Evolutionary conservation across 306 rosid species (phyloP), one percentile per base, ranked within the genome.

Genomic region (Cicer pinnatifidum): DNA sequence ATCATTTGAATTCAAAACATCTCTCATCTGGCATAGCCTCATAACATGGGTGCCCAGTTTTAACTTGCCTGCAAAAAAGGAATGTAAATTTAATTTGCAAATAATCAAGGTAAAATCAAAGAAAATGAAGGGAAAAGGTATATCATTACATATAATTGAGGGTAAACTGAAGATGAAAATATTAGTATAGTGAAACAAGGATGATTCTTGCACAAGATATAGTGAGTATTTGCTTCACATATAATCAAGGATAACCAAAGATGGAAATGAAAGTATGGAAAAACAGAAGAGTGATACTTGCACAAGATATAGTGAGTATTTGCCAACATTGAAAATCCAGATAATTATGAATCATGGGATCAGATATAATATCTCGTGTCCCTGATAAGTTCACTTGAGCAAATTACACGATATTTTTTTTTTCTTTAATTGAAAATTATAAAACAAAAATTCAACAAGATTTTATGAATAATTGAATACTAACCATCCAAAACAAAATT

Each of bases 21-120:
- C 83, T 75, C 87, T 87, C 81, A 84, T 81, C 86, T 88, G 92
- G 71, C 97, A 91, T 68, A 91, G 82, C 63, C 90, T 88, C 95
- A 89, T 91, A 52, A 88, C 88, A 83, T 91, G 95, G 63, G 87
- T 85, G 16, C 80, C 88, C 82, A 94, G 83, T 80, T 91, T 94
- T 86, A 86, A 88, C 86, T 94, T 96, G 72, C 99, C 97, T 94
- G 92, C 66, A 88, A 81, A 71, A 47, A 74, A 86, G 74, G 67
- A 77, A 71, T 44, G 64, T 13, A 83, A 59, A 37, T 20, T 74
- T 66, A 45, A 43, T 61, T 3, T 64, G 17, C 54, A 43, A 8
- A 19, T 43, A 17, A 77, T 44, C 40, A 54, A 38, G 28, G 74
- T 19, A 15, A 7, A 44, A 50, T 19, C 44, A 51, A 37, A 51